A percentile compares a stretch with the other conserved stretches of the same genome.
Evolutionary conservation across 257 asterid species (phyloP).

Genomic region (Knoxia roxburghii): DNA sequence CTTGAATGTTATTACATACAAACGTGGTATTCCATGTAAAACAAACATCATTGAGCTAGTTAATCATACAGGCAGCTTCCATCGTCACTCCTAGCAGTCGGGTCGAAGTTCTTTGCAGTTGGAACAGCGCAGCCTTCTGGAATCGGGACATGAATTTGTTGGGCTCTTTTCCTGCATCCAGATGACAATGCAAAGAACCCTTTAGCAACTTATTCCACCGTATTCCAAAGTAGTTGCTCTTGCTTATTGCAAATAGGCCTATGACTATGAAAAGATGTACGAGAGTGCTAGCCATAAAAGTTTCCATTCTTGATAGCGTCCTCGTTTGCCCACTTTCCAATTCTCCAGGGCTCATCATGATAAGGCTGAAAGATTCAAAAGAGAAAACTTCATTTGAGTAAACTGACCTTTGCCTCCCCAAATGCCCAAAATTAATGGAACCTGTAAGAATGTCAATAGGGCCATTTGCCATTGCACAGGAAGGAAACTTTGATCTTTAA

Average conservation of each 20-base stretch:
- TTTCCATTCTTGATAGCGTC: constrained; percentile 27
- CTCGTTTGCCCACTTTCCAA: constrained; percentile 16
- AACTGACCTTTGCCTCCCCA: constrained; percentile 63
- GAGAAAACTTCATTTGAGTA: background rate
- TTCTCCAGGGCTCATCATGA: constrained; percentile 45
- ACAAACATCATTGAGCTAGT: background rate
- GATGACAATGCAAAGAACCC: background rate
- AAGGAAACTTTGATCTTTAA: background rate
- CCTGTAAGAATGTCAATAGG: constrained; percentile 14
- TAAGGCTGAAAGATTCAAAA: constrained; percentile 25
- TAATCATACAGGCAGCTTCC: constrained; percentile 40
- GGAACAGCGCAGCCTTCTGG: constrained; percentile 45
- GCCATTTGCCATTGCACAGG: background rate
- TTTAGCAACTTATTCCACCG: background rate
- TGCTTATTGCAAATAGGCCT: background rate
- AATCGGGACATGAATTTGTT: constrained; percentile 29
- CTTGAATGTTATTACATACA: background rate
- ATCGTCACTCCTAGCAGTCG: constrained; percentile 44
- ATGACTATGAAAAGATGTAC: background rate
- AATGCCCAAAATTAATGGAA: constrained; percentile 40
- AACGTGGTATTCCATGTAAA: background rate
- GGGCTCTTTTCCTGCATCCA: constrained; percentile 42
- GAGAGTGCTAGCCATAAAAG: constrained; percentile 23
- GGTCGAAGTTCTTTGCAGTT: constrained; percentile 40
- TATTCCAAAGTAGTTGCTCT: background rate